Conservation (phyloP, 352 stramenopile species). For the Globisporangium camurandrum region DNA sequence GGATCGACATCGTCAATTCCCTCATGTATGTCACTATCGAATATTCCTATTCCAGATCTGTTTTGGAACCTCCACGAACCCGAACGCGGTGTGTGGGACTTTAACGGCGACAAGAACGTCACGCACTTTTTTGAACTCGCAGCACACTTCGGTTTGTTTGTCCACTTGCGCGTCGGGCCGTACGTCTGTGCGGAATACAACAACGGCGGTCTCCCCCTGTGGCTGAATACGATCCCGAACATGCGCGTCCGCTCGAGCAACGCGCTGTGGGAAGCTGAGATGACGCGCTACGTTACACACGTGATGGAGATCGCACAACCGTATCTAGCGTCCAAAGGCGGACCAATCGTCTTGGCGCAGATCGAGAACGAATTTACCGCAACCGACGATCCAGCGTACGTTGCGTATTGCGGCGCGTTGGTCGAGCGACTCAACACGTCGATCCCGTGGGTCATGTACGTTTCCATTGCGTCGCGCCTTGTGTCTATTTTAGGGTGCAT, state of each 20-base stretch:
- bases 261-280: constrained; percentile 32
- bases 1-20: too few species aligned
- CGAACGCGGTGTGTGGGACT: constrained; percentile 42
- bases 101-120: constrained; percentile 39
- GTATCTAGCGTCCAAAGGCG: constrained; percentile 53
- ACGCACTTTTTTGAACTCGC: constrained; percentile 57
- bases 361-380: constrained; percentile 62
- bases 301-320: constrained; percentile 57
- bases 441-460: constrained; percentile 72
- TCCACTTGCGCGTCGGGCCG: constrained; percentile 62
- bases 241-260: constrained; percentile 48
- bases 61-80: constrained; percentile 70
- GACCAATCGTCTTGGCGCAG: constrained; percentile 67
- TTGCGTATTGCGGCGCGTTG: constrained; percentile 48
- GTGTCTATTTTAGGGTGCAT: neutral
- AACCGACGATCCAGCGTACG: constrained; percentile 41
- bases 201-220: constrained; percentile 54
- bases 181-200: constrained; percentile 66
- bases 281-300: constrained; percentile 50
- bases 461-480: constrained; percentile 1
- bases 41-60: constrained; percentile 39
- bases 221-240: constrained; percentile 44
- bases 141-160: constrained; percentile 43
- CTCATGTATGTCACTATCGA: neutral
- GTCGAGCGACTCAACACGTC: constrained; percentile 41